These are phyloP conservation scores for Henningerozyma blattae DNA, from an alignment of 805 yeast species.

Conservation along the genomic window DNA sequence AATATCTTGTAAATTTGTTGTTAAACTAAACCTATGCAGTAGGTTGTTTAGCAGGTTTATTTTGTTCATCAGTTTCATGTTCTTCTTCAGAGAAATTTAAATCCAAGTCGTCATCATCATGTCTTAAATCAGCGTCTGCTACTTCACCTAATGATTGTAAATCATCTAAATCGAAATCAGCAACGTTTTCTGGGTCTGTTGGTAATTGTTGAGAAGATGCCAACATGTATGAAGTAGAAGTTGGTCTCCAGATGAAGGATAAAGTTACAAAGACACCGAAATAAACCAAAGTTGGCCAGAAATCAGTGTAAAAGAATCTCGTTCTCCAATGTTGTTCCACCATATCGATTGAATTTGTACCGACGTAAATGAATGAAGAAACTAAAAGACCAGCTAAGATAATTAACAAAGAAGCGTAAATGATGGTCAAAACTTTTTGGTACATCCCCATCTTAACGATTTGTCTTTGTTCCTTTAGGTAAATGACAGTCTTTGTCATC, in stretches of 20 bases:
- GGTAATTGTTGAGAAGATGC: conserved; percentile 92
- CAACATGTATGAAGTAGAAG: conserved; percentile 85
- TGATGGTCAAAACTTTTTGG: conserved; percentile 60
- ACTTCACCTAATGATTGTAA: conserved; percentile 32
- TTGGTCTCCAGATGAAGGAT: conserved; percentile 95
- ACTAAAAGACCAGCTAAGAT: conserved; percentile 60
- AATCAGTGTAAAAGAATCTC: conserved; percentile 76
- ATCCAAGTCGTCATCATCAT: conserved; percentile 16
- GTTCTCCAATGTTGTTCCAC: conserved; percentile 87
- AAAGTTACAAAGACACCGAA: conserved; percentile 72
- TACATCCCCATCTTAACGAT: conserved; percentile 83
- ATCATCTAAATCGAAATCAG: conserved; percentile 53
- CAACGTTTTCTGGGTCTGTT: conserved; percentile 61
- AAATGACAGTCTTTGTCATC: conserved; percentile 60
- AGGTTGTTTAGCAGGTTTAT: background rate
- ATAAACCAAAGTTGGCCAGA: conserved; percentile 90
- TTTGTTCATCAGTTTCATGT: background rate
- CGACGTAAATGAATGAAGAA: conserved; percentile 57
- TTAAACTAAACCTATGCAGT: too few relatives aligned
- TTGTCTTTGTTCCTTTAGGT: conserved; percentile 77
- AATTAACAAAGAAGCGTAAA: conserved; percentile 59
- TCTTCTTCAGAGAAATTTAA: conserved; percentile 24
- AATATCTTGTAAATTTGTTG: too few relatives aligned
- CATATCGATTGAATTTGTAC: conserved; percentile 63
- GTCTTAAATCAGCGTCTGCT: conserved; percentile 30